A percentile compares a stretch with the other conserved stretches of the same genome.
Conservation (phyloP, 2,329 filamentous ascomycete species). For the Cadophora malorum region DNA sequence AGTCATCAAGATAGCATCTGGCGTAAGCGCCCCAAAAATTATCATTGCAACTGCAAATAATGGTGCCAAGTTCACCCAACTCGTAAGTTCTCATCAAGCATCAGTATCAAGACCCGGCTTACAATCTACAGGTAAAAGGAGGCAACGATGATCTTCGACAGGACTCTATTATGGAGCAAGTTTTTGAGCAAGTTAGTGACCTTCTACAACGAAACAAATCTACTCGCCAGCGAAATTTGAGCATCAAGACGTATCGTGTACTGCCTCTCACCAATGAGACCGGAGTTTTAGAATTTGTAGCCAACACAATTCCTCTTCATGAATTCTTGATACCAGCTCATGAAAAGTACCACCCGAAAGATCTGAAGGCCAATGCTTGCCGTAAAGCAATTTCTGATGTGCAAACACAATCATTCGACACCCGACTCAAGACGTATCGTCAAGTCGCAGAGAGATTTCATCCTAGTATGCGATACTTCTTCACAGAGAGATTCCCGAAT, state of each 20-base stretch:
- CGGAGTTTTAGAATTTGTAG: slow-evolving; percentile 96
- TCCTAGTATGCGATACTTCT: slow-evolving; percentile 95
- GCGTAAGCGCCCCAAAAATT: slow-evolving; percentile 92
- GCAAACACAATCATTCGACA: slow-evolving; percentile 71
- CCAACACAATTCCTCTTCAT: slow-evolving; percentile 89
- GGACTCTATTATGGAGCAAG: slow-evolving; percentile 99
- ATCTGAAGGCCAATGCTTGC: slow-evolving; percentile 77
- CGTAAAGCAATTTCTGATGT: slow-evolving; percentile 80
- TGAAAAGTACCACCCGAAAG: slow-evolving; percentile 82
- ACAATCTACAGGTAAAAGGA: slow-evolving; percentile 73
- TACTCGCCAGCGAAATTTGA: slow-evolving; percentile 86
- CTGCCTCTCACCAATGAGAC: slow-evolving; percentile 83
- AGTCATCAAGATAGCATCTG: slow-evolving; percentile 83
- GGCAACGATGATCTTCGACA: slow-evolving; percentile 96
- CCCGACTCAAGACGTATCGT: slow-evolving; percentile 76
- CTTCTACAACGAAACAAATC: slow-evolving; percentile 84
- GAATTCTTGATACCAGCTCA: slow-evolving; percentile 93
- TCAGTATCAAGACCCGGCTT: slow-evolving; percentile 30
- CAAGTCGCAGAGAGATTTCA: slow-evolving; percentile 83
- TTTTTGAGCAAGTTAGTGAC: slow-evolving; percentile 94
- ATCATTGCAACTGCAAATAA: slow-evolving; percentile 81
- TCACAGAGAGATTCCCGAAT: slow-evolving; percentile 91
- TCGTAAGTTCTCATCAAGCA: slow-evolving; percentile 58
- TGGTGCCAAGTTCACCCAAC: slow-evolving; percentile 82
- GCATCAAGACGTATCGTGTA: slow-evolving; percentile 96